Base-by-base conservation (phyloP, 805 yeast genomes). In the Kuraishia capsulata region DNA sequence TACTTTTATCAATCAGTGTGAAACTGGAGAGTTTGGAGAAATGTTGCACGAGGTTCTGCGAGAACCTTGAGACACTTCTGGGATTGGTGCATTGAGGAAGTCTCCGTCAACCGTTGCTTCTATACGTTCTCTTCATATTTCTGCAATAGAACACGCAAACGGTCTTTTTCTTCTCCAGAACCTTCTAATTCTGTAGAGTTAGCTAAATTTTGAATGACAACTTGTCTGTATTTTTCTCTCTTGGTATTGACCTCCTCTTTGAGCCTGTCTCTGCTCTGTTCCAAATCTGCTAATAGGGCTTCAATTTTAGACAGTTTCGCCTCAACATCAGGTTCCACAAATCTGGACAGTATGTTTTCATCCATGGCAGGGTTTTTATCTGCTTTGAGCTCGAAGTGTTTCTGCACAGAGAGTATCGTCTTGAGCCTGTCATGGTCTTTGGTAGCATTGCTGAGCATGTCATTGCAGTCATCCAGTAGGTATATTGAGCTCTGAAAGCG, bases 1-100 rank as follows among this genome's bases (percentile, higher is more conserved):
- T 74, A 6, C 53, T 82, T 38, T 62, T 81, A 29, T 73, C 81
- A 36, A 69, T 79, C 2, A 69, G 75, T 44, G 71, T 82, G 4
- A 81, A 81, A 49, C 60, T 82, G 43, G 81, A 71, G 39, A 72
- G 79, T 33, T 56, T 81, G 30, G 85, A 81, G 51, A 68, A 69
- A 42, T 56, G 67, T 36, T 56, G 71, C 18, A 51, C 62, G 41
- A 58, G 65, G 32, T 64, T 41, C 24, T 39, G 42, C 39, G 31
- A 36, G 5, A 45, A 43, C 30, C 33, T 43, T 34, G 35, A 41
- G 8, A 38, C 19, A 11, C 41, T 39, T 1, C 30, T 42, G 14
- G 41, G 40, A 17, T 28, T 20, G 16, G 11, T 19, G 14, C 20
- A 18, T 4, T 14, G 18, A n/a, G n/a, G n/a, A n/a, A n/a, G n/a